These are phyloP conservation scores for Crepidotus variabilis DNA, from an alignment of 768 basidiomycete species.

Conservation along the genomic window DNA sequence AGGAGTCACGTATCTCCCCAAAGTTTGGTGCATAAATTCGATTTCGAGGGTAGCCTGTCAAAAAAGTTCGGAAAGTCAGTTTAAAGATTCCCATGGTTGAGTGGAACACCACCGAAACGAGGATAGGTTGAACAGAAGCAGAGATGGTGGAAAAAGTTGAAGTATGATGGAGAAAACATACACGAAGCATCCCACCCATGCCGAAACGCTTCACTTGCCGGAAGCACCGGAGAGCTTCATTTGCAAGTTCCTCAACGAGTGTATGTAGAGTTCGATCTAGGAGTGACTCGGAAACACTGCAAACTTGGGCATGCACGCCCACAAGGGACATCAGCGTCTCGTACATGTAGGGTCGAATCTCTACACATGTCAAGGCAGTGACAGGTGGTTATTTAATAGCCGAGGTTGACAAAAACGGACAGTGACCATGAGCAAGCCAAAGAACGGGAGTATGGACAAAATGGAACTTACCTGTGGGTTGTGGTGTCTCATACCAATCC, in stretches of 20 bases:
- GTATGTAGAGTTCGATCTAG: constrained; percentile 79
- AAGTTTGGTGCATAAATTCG: constrained; percentile 97
- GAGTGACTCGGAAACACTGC: constrained; percentile 70
- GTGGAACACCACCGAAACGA: neutral
- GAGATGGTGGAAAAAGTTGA: neutral
- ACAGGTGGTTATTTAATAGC: constrained; percentile 1
- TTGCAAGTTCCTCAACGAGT: constrained; percentile 79
- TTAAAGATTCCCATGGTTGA: neutral
- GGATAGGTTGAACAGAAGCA: neutral
- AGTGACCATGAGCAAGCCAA: neutral
- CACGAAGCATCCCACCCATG: constrained; percentile 98
- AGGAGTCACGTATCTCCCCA: constrained; percentile 83
- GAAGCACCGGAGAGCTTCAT: constrained; percentile 83
- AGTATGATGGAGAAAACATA: constrained; percentile 33
- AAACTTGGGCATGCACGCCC: constrained; percentile 88
- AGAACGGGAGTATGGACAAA: neutral
- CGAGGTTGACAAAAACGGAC: constrained; percentile 9
- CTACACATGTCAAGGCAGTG: constrained; percentile 27
- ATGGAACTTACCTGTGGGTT: constrained; percentile 71
- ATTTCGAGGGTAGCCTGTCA: constrained; percentile 93
- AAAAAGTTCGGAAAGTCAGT: constrained; percentile 4
- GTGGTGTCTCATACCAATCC: constrained; percentile 94
- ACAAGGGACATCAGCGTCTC: constrained; percentile 86
- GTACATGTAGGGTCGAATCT: constrained; percentile 94
- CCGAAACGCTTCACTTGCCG: constrained; percentile 87